Evolutionary conservation across 257 asterid species (phyloP), one percentile per base, ranked within the genome.

Genomic region (Jaltomata sinuosa): DNA sequence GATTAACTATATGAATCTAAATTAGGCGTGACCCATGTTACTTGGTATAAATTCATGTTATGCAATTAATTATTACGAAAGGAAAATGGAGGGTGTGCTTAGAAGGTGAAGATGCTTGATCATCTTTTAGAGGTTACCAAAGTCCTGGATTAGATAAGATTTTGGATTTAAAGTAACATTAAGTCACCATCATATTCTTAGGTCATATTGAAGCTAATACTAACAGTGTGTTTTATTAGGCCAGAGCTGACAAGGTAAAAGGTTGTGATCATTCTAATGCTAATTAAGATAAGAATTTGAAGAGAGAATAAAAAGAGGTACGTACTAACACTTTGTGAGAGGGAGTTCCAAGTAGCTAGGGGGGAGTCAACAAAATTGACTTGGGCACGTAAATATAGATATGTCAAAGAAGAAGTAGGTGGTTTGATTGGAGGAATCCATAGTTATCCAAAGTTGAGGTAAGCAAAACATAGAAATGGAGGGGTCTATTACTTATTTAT

Each of bases 391-490:
- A 61, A 25, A 61, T 11, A 4, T 65, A 3, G 7, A 32, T 67
- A 32, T 65, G 11, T 64, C 72, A n/a, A 31, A 64, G 72, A 72
- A 32, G 25, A 31, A 31, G 76, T 65, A 32, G 76, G 76, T 65
- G 12, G 42, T 18, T 76, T 18, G 7, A 47, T 76, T 49, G 81
- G 62, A 47, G 81, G 62, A 59, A 77, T 83, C 54, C 50, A 16
- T 82, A 78, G 57, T 84, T 83, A 83, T 88, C 90, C 85, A 57
- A 67, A 65, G 62, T 77, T 49, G 81, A 77, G 81, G 81, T 77
- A 77, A 77, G 81, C 62, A 77, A 74, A 68, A 18, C 14, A 15
- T 7, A 27, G n/a, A 15, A 76, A 47, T 74, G 81, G 81, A 45
- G 80, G n/a, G n/a, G n/a, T n/a, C n/a, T n/a, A n/a, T 40, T 64